Evolutionary conservation across 2,329 filamentous ascomycete species (phyloP), one percentile per base, ranked within the genome.

Genomic region (Aspergillus phoenicis): DNA sequence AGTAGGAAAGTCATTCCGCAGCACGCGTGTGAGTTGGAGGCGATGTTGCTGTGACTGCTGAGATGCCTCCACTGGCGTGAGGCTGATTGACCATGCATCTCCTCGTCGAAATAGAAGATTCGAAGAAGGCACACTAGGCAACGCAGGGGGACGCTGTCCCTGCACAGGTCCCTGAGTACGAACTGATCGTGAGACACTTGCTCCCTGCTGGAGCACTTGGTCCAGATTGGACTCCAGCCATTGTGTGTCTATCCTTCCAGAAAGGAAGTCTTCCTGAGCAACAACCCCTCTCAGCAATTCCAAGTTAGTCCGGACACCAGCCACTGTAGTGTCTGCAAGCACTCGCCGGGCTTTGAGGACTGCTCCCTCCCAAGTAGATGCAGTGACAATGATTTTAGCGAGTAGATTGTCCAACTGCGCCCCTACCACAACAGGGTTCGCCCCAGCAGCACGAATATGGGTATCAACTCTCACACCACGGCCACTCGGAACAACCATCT

Each of bases 1-100:
- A 2, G 78, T 64, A 0, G 87, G 86, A 63, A 89, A 88, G 57
- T 87, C 84, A 69, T 88, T 88, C 26, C 81, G 81, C 0, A 85
- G 76, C 11, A 89, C 74, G 8, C 81, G 81, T 0, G 80, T 80
- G 10, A 89, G 72, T 58, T 81, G 77, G 5, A 89, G 71, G 64
- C 88, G 85, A 58, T 85, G 82, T 2, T 71, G 74, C 60, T 60
- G 63, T 59, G 58, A 64, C 47, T 62, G 65, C 45, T 60, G 51
- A 7, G 59, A 20, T 8, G 38, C 52, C 6, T 63, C 20, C 3
- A 73, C 61, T 8, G 81, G 71, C 1, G 79, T 71, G 1, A 87
- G 75, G 1, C 76, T 76, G 30, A 87, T 74, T 0, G 82, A 80
- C 85, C 85, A 87, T 1, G 84, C 82, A 64, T 87, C 84, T 28